phyloP scores from a whole-genome alignment of 257 asterid species.

The Forsythia suspensa region DNA sequence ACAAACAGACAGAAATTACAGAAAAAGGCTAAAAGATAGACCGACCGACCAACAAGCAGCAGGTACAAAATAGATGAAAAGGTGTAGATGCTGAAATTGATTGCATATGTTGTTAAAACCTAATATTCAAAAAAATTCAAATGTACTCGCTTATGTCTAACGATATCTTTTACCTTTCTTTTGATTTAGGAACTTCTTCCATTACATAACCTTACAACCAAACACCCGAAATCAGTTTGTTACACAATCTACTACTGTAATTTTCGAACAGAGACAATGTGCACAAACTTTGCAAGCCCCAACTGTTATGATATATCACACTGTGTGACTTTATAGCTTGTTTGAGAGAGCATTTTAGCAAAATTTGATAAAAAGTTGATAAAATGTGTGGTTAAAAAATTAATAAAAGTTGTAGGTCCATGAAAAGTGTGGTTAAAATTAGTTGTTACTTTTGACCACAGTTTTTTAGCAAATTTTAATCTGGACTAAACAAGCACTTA shows the following conservation, averaged over 20 bases:
- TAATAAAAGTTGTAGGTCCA: no score
- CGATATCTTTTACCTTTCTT: background rate
- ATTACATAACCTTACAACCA: background rate
- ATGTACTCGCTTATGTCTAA: background rate
- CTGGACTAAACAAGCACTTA: no score
- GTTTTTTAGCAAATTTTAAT: no score
- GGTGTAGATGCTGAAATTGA: background rate
- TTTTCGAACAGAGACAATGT: background rate
- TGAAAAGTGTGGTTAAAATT: no score
- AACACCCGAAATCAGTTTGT: background rate
- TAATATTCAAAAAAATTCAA: background rate
- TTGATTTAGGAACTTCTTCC: background rate
- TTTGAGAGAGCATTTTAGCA: no score
- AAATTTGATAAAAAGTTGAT: no score
- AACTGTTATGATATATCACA: background rate
- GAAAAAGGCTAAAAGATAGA: background rate
- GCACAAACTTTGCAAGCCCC: background rate
- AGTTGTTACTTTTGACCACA: no score
- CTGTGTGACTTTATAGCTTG: background rate
- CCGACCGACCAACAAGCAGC: background rate
- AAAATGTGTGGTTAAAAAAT: no score
- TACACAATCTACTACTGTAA: background rate
- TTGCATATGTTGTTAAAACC: background rate
- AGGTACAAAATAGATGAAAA: background rate
- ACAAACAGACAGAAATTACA: background rate